phyloP scores from a whole-genome alignment of 2,329 filamentous ascomycete species.

The Xylaria sp. region DNA sequence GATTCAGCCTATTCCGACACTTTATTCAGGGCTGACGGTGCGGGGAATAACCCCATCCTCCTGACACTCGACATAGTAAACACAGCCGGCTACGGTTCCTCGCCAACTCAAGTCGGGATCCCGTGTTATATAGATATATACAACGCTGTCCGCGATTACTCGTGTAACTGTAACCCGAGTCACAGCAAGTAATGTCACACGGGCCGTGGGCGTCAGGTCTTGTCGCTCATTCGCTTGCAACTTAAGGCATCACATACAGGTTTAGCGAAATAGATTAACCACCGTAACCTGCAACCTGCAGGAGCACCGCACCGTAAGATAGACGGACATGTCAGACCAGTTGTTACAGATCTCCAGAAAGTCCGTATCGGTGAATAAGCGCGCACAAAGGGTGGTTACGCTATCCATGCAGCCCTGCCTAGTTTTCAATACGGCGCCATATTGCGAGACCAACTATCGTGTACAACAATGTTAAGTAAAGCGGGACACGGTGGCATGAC shows the following conservation, averaged over 20 bases:
- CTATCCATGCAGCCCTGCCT: constrained; percentile 32
- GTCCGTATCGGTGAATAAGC: constrained; percentile 32
- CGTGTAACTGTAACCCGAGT: constrained; percentile 3
- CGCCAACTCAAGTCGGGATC: not conserved
- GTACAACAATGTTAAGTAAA: not conserved
- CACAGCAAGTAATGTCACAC: constrained; percentile 12
- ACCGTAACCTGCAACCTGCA: constrained; percentile 31
- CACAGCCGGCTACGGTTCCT: constrained; percentile 4
- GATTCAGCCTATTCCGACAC: constrained; percentile 29
- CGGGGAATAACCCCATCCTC: constrained; percentile 29
- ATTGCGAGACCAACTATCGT: constrained; percentile 9
- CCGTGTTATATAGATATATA: not conserved
- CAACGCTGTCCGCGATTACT: not conserved
- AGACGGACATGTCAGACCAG: constrained; percentile 27
- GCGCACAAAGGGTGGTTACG: constrained; percentile 25
- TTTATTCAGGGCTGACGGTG: constrained; percentile 25
- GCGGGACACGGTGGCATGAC: not conserved
- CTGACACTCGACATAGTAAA: constrained; percentile 9
- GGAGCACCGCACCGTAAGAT: constrained; percentile 23
- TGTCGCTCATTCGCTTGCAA: constrained; percentile 14
- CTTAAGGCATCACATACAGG: constrained; percentile 6
- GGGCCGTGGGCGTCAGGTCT: constrained; percentile 1
- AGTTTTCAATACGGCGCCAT: constrained; percentile 14
- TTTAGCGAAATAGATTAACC: constrained; percentile 13
- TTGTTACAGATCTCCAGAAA: constrained; percentile 29